Conservation (phyloP, 2,329 filamentous ascomycete genomes). For the Ascochyta rabiei region DNA sequence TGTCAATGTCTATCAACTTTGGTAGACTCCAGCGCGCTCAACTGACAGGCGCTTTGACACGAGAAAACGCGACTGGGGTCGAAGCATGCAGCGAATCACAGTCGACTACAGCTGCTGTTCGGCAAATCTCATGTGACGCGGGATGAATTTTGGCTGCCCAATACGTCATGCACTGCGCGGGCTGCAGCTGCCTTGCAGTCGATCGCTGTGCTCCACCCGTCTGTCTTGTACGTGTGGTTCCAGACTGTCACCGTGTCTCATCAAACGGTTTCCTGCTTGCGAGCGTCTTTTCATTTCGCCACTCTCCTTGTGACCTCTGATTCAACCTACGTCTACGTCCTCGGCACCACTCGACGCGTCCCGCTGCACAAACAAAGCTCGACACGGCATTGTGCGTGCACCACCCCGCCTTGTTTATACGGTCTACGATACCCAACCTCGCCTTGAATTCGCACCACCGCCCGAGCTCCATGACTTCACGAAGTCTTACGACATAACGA, state of each 20-base stretch:
- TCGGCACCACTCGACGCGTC: slow-evolving; percentile 24
- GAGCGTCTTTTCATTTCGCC: slow-evolving; percentile 28
- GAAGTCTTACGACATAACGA: slow-evolving; percentile 39
- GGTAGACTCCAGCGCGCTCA: not conserved
- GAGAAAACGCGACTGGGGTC: slow-evolving; percentile 20
- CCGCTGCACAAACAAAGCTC: slow-evolving; percentile 22
- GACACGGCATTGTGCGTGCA: slow-evolving; percentile 10
- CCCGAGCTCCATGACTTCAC: slow-evolving; percentile 42
- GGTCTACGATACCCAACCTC: slow-evolving; percentile 32
- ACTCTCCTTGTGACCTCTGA: slow-evolving; percentile 25
- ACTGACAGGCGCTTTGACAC: slow-evolving; percentile 8
- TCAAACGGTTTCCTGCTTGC: slow-evolving; percentile 21
- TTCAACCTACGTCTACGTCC: slow-evolving; percentile 2
- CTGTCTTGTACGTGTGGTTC: slow-evolving; percentile 31
- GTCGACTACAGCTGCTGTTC: slow-evolving; percentile 25
- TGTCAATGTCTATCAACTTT: not conserved
- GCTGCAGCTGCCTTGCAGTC: slow-evolving; percentile 41
- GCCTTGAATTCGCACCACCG: slow-evolving; percentile 23
- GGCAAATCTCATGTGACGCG: slow-evolving; percentile 30
- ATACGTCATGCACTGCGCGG: slow-evolving; percentile 46
- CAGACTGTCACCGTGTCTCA: slow-evolving; percentile 23
- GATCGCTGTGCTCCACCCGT: slow-evolving; percentile 33
- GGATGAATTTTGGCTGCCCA: slow-evolving; percentile 22
- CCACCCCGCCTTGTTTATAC: slow-evolving; percentile 31
- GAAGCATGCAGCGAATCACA: slow-evolving; percentile 31